Evolutionary conservation across 164 flowering plant genomes (phyloP), one percentile per base, ranked within the genome.

Genomic region (Nymphaea thermarum): DNA sequence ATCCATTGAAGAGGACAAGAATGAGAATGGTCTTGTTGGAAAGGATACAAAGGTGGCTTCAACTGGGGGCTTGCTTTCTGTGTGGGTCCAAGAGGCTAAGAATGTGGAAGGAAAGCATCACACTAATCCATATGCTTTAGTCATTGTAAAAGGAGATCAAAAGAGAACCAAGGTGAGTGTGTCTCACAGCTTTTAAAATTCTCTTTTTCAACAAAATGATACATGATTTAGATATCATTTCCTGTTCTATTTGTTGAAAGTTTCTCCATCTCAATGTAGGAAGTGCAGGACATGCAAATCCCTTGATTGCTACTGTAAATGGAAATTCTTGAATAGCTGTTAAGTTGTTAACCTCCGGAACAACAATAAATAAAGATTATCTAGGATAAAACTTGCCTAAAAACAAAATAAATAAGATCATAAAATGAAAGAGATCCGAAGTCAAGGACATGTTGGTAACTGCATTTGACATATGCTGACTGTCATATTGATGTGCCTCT

Each of bases 41-140:
- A 65, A 43, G 43, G 8, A 69, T 8, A 66, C 69, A 36, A 77
- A 71, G 18, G 17, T 42, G 6, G 14, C 68, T 17, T 57, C 65
- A 16, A 82, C 84, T 18, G 82, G 83, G 3, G 97, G 95, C 25
- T 68, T 89, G 70, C 88, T 91, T 59, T 63, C 74, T 18, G 83
- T 91, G n/a, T 66, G 65, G 3, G 71, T 88, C 41, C 79, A 78
- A 57, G 80, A 81, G 60, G 94, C 94, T 41, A 73, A 80, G 70
- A 82, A 83, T 72, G 81, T 90, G 62, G 93, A 90, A 65, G 97
- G 97, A 66, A 79, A 76, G 72, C 64, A 62, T 64, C 90, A 88
- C 70, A 87, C 67, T 51, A 90, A 88, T 62, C 97, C 94, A 6
- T 87, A 77, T 71, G 94, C 80, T 16, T 16, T 74, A 10, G 11